Evolutionary conservation across 768 basidiomycete species (phyloP), one percentile per base, ranked within the genome.

Genomic region (Phanerodontia chrysosporium): DNA sequence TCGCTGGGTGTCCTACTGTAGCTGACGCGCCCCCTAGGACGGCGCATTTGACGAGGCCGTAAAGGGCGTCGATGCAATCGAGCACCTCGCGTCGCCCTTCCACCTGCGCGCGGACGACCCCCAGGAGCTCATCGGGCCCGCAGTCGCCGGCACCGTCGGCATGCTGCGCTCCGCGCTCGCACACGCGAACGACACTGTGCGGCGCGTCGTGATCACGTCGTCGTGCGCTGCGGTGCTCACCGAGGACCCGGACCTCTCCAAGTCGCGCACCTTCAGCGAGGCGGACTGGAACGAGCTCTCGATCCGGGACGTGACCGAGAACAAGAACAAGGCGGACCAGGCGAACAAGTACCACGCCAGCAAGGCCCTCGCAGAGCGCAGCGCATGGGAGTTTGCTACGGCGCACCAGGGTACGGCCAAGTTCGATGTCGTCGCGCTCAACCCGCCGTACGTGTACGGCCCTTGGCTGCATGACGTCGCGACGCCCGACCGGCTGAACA

Each of bases 201-300:
- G 87, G 68, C 82, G 91, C 4, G 74, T 93, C 46, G 83, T 92
- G 3, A 71, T 89, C 55, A 89, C 87, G 0, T 83, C 84, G 14
- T 89, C 88, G 1, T 74, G 70, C 52, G 87, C 81, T 0, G 72
- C 85, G 0, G 64, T 88, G n/a, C 61, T 80, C 6, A 64, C 39
- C 39, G 39, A 42, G 39, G 39, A 6, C 24, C 61, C n/a, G 18
- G 39, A 42, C 32, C 32, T 35, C 32, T 35, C 32, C 32, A 35
- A 35, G 14, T 39, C 57, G 30, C 35, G n/a, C 28, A 71, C 72
- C 1, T 81, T 76, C 64, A 73, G 67, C 39, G 84, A 87, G 65
- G 61, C 63, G 13, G 76, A 89, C 69, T 78, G 77, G 77, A 76
- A 77, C 66, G 60, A 67, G 21, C 61, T 48, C 45, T 64, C 71